These are phyloP conservation scores for Camellia granthamiana DNA, from an alignment of 148 eudicot genomes.

Conservation along the genomic window DNA sequence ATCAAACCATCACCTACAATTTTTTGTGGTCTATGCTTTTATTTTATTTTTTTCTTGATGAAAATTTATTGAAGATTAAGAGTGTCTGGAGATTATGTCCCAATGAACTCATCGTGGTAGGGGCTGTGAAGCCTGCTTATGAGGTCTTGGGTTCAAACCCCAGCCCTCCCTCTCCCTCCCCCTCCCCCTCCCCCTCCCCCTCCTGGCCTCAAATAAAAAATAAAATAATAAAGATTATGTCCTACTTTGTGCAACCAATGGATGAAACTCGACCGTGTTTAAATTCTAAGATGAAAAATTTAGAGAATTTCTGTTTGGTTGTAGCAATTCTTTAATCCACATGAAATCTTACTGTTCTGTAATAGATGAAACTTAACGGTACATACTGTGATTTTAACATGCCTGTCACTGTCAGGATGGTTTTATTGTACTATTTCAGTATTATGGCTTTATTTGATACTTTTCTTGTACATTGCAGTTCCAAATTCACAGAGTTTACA, in stretches of 20 bases:
- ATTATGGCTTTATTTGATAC: background rate
- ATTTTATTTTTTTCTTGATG: background rate
- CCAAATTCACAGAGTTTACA: background rate
- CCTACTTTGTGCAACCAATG: too few relatives aligned
- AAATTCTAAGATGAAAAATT: background rate
- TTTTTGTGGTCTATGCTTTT: background rate
- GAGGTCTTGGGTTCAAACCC: too few relatives aligned
- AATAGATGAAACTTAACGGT: background rate
- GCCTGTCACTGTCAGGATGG: background rate
- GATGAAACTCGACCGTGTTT: background rate
- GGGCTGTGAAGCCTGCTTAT: too few relatives aligned
- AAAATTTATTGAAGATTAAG: too few relatives aligned
- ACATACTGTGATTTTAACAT: background rate
- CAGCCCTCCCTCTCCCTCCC: too few relatives aligned
- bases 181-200: too few relatives aligned
- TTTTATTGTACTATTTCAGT: background rate
- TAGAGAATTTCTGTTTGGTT: background rate
- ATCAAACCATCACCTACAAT: background rate
- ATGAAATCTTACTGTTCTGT: background rate
- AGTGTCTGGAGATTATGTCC: too few relatives aligned
- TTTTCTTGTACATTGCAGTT: background rate
- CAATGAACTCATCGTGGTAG: too few relatives aligned
- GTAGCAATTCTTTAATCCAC: background rate
- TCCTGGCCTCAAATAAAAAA: too few relatives aligned
- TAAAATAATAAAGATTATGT: too few relatives aligned